Evolutionary conservation across 805 yeast species (phyloP).

Genomic region (Lipomyces spencermartinsiae): DNA sequence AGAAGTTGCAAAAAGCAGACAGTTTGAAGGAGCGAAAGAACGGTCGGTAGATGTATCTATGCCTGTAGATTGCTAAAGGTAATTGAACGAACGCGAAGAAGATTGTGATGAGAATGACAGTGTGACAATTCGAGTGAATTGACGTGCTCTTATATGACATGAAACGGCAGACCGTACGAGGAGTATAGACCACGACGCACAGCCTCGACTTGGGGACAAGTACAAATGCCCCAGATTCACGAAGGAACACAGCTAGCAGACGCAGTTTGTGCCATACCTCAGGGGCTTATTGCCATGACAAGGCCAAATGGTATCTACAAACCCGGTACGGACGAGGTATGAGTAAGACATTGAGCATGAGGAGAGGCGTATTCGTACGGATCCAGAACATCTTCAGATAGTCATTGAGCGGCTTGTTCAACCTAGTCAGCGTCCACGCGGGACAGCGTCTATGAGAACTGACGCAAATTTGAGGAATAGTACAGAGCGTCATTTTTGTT

Average conservation of each 20-base stretch:
- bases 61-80: neutral
- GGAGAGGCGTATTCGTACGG: neutral
- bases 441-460: neutral
- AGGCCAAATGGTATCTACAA: neutral
- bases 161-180: neutral
- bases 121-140: neutral
- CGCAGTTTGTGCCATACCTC: neutral
- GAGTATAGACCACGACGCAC: neutral
- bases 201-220: neutral
- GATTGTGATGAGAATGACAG: neutral
- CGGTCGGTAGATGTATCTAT: conserved; percentile 1
- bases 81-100: neutral
- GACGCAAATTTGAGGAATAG: neutral
- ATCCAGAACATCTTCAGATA: neutral
- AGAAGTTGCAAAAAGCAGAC: neutral
- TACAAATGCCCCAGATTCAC: neutral
- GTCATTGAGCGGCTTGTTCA: neutral
- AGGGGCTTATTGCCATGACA: neutral
- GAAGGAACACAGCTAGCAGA: neutral
- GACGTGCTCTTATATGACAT: neutral
- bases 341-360: neutral
- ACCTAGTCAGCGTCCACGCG: neutral
- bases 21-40: neutral
- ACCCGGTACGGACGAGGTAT: neutral
- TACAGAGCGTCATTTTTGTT: neutral